Evolutionary conservation across 345 rosid species (phyloP), one percentile per base, ranked within the genome.

Genomic region (Populus pruinosa): DNA sequence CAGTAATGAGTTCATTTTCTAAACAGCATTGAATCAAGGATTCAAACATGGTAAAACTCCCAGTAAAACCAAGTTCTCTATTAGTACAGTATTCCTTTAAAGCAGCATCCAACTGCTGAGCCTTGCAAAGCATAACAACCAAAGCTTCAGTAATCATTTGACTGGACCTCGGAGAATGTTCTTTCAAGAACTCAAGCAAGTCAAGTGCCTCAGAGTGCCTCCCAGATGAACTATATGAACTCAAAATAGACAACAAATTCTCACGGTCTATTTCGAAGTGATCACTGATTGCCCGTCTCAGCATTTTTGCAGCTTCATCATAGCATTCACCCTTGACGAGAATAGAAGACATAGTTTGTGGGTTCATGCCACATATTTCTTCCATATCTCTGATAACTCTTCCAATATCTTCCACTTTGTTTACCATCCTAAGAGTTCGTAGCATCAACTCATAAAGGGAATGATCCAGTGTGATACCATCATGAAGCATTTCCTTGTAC

Each of bases 251-350:
- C 64, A 93, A 78, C 77, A 93, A 84, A 76, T 77, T 87, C 49
- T 87, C 89, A n/a, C 70, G 80, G 76, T 91, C 89, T 74, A 93
- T 67, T 82, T 90, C 91, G 82, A 59, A 80, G 68, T 88, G 88
- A 68, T 75, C 69, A 75, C 77, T 74, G 53, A 95, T 90, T 69
- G 92, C 94, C 74, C 75, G 68, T 87, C 87, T 83, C 82, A 95
- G 82, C 88, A 89, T 85, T 83, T 85, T 83, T 75, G 93, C 86
- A 70, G 97, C 99, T 77, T 70, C 89, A 76, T 95, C 96, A 84
- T 85, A 95, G 84, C 98, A 95, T 82, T 90, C 92, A 5, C 91
- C 91, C 86, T 85, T 91, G 83, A 91, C 93, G 80, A 95, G 99
- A 83, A 88, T 82, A 43, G 91, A 93, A 72, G 91, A 87, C 76